Evolutionary conservation across 2,329 filamentous ascomycete species (phyloP).

Genomic region (Dactylellina haptotyla): DNA sequence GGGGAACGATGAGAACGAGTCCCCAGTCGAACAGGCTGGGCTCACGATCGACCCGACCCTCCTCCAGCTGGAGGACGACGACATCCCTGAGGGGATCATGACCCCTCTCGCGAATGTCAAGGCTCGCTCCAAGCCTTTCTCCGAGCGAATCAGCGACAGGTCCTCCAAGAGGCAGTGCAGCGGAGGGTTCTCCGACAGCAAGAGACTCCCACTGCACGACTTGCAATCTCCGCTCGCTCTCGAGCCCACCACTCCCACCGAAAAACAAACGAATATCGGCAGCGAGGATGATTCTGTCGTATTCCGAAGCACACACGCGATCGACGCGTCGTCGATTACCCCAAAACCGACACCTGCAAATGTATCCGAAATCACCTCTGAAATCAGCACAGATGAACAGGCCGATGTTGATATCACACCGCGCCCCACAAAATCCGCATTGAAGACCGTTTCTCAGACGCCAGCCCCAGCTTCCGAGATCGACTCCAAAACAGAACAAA

Average conservation of each 20-base stretch:
- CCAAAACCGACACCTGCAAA: neutral
- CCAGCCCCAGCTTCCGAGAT: neutral
- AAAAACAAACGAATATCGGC: neutral
- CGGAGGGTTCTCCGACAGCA: neutral
- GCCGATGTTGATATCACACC: too few species aligned
- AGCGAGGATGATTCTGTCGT: neutral
- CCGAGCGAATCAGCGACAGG: conserved; percentile 21
- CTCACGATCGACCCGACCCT: conserved; percentile 20
- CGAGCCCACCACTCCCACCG: neutral
- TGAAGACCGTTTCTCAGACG: neutral
- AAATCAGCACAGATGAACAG: too few species aligned
- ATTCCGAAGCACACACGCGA: neutral
- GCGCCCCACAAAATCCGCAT: neutral
- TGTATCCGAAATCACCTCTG: neutral
- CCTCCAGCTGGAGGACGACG: conserved; percentile 16
- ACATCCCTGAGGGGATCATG: conserved; percentile 2
- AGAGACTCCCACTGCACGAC: conserved; percentile 17
- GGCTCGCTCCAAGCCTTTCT: conserved; percentile 41
- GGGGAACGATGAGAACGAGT: conserved; percentile 43
- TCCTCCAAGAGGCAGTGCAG: conserved; percentile 36
- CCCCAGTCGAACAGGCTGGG: neutral
- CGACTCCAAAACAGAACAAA: neutral
- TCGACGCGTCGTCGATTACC: neutral
- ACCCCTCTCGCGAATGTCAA: conserved; percentile 21
- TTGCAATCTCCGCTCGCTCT: neutral